Evolutionary conservation across 164 flowering plant species (phyloP).

Genomic region (Magnolia kwangsiensis): DNA sequence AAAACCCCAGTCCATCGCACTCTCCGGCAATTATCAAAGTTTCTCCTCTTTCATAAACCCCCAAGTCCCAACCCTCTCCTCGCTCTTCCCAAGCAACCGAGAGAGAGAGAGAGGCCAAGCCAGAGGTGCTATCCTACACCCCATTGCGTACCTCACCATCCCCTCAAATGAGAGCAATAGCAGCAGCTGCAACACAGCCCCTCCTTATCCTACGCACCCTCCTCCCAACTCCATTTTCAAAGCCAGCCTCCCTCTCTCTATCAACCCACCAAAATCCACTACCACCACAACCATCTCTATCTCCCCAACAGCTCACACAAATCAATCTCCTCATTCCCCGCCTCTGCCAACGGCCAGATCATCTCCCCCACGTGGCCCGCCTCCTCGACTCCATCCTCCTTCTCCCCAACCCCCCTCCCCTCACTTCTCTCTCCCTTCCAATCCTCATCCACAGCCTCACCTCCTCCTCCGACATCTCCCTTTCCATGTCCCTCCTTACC

Average conservation of each 20-base stretch:
- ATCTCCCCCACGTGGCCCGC: constrained; percentile 10
- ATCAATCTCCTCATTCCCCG: constrained; percentile 18
- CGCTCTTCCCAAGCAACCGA: too few species aligned
- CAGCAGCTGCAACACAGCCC: not conserved
- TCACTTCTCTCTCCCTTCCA: constrained; percentile 12
- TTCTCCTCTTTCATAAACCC: too few species aligned
- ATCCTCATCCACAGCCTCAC: constrained; percentile 12
- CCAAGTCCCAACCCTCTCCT: too few species aligned
- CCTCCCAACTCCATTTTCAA: not conserved
- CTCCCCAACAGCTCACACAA: constrained; percentile 7
- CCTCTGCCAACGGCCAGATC: constrained; percentile 8
- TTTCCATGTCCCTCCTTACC: constrained; percentile 16
- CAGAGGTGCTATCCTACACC: not conserved
- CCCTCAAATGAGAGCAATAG: not conserved
- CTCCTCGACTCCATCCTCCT: constrained; percentile 10
- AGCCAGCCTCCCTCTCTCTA: not conserved
- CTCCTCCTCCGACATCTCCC: constrained; percentile 5
- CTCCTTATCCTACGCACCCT: not conserved
- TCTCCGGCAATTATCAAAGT: too few species aligned
- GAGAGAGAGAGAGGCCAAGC: not conserved
- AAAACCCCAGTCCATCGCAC: too few species aligned
- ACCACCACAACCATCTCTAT: not conserved
- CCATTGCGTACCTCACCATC: not conserved
- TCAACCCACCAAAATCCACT: not conserved
- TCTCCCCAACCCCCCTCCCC: constrained; percentile 6